phyloP scores from a whole-genome alignment of 1,284 basidiomycete genomes.

The Ustilago esculenta region DNA sequence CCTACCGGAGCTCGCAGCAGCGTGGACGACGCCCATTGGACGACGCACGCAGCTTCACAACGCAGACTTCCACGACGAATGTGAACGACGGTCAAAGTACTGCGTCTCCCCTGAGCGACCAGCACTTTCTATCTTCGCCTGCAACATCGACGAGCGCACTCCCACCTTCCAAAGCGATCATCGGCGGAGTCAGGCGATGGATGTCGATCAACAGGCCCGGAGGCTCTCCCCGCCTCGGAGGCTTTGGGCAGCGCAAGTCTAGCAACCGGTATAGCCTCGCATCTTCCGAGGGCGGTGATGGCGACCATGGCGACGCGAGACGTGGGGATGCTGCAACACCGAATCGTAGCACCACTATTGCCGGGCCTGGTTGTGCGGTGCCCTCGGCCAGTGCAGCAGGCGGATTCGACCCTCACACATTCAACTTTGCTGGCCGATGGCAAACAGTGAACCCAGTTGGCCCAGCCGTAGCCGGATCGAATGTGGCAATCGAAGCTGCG shows the following conservation, averaged over 20 bases:
- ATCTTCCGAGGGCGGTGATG: constrained; percentile 25
- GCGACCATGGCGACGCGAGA: constrained; percentile 7
- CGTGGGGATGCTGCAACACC: constrained; percentile 2
- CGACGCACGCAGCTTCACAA: constrained; percentile 18
- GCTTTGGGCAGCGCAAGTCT: constrained; percentile 8
- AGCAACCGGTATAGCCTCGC: constrained; percentile 31
- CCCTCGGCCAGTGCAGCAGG: background rate
- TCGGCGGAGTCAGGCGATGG: constrained; percentile 58
- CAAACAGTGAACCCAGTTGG: constrained; percentile 30
- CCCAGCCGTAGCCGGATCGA: constrained; percentile 24
- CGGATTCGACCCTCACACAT: constrained; percentile 36
- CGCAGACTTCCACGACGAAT: constrained; percentile 21
- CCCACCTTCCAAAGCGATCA: constrained; percentile 47
- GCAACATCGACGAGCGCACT: constrained; percentile 5
- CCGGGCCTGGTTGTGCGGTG: background rate
- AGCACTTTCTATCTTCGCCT: constrained; percentile 10
- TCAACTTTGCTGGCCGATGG: constrained; percentile 51
- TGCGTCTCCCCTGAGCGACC: constrained; percentile 12
- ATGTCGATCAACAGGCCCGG: constrained; percentile 53
- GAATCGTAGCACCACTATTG: constrained; percentile 1
- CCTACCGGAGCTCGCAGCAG: constrained; percentile 14
- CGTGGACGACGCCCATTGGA: constrained; percentile 21
- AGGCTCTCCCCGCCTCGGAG: constrained; percentile 14
- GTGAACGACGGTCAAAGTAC: constrained; percentile 27
- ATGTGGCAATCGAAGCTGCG: constrained; percentile 38